Conservation (phyloP, 306 rosid species). For the Fagus crenata region DNA sequence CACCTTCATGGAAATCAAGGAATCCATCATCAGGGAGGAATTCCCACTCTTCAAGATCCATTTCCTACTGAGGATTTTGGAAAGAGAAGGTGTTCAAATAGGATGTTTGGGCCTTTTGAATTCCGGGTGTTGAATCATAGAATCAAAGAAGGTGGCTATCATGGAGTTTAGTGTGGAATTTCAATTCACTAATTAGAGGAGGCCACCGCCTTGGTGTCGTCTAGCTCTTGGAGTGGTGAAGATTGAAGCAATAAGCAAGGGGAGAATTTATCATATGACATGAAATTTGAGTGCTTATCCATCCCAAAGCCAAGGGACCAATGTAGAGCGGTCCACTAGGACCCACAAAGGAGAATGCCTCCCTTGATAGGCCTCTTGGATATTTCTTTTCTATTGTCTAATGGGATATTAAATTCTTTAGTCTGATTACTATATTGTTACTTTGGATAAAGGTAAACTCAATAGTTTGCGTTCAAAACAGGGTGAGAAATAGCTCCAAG, state of each 20-base stretch:
- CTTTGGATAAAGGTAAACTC: conserved; percentile 28
- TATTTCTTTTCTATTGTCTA: conserved; percentile 27
- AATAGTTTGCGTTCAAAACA: not conserved
- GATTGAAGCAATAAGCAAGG: conserved; percentile 18
- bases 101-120: conserved; percentile 18
- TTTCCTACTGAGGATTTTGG: conserved; percentile 19
- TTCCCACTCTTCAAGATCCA: conserved; percentile 86
- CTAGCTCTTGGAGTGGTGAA: conserved; percentile 34
- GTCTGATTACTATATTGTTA: conserved; percentile 4
- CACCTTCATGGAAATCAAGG: conserved; percentile 55
- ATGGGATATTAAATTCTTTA: not conserved
- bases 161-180: conserved; percentile 49
- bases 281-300: conserved; percentile 40
- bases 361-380: conserved; percentile 20
- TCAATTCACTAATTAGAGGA: conserved; percentile 16
- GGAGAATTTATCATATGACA: not conserved
- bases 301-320: conserved; percentile 33
- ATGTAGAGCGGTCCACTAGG: conserved; percentile 24
- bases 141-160: conserved; percentile 51
- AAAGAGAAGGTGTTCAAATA: not conserved
- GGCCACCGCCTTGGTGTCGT: conserved; percentile 30
- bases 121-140: conserved; percentile 19
- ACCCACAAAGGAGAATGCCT: conserved; percentile 34
- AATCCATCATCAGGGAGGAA: conserved; percentile 58
- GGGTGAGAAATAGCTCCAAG: not conserved